phyloP scores from a whole-genome alignment of 805 yeast species.

The Candida endomychidarum region DNA sequence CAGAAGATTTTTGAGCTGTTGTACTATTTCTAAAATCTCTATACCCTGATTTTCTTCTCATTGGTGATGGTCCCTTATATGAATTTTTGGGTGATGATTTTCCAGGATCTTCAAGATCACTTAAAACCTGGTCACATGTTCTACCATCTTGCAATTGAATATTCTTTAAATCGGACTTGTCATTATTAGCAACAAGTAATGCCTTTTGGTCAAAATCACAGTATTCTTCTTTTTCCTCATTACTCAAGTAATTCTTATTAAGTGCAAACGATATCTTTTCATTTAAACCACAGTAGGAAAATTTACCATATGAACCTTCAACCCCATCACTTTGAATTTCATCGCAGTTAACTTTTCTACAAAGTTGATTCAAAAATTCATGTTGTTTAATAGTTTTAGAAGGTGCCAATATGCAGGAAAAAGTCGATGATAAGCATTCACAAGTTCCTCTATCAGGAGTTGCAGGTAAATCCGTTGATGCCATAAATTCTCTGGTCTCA shows the following conservation, averaged over 20 bases:
- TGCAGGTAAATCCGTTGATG: slow-evolving; percentile 31
- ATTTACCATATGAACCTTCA: slow-evolving; percentile 42
- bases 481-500: slow-evolving; percentile 18
- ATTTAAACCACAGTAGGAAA: slow-evolving; percentile 37
- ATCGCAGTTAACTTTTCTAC: slow-evolving; percentile 39
- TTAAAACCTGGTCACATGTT: slow-evolving; percentile 20
- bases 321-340: slow-evolving; percentile 34
- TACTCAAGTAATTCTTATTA: slow-evolving; percentile 32
- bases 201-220: slow-evolving; percentile 28
- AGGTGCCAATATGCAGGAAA: slow-evolving; percentile 37
- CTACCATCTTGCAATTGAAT: slow-evolving; percentile 25
- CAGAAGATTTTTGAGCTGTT: not conserved
- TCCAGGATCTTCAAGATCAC: slow-evolving; percentile 1
- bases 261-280: slow-evolving; percentile 44
- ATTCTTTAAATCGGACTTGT: slow-evolving; percentile 16
- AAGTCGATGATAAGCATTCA: slow-evolving; percentile 43
- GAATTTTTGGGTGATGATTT: not conserved
- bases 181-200: slow-evolving; percentile 17
- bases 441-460: slow-evolving; percentile 45
- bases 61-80: not conserved
- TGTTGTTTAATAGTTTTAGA: slow-evolving; percentile 20
- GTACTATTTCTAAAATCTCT: not conserved
- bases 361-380: slow-evolving; percentile 30
- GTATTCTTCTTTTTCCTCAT: slow-evolving; percentile 17
- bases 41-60: not conserved